Conservation (phyloP, 2,329 filamentous ascomycete genomes). For the Nannizzia gypsea region DNA sequence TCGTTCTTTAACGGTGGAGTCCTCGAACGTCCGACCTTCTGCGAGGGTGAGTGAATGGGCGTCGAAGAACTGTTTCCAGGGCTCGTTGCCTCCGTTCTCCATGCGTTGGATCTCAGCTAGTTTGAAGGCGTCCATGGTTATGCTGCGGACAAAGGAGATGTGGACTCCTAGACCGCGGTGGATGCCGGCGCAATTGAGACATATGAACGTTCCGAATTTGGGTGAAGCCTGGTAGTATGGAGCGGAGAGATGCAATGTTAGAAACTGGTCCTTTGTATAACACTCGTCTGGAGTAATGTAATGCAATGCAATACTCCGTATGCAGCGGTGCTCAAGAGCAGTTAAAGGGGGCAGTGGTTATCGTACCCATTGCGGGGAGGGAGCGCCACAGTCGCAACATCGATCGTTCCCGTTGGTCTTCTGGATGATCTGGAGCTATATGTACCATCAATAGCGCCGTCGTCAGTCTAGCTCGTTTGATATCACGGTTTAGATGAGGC, state of each 20-base stretch:
- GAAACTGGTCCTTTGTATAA: background rate
- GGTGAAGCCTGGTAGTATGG: conserved; percentile 50
- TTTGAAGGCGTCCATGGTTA: conserved; percentile 99
- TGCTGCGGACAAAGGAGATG: conserved; percentile 94
- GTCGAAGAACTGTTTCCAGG: conserved; percentile 81
- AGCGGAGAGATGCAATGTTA: conserved; percentile 5
- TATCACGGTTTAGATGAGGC: background rate
- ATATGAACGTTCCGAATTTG: conserved; percentile 98
- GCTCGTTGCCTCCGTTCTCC: conserved; percentile 79
- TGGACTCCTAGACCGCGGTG: conserved; percentile 93
- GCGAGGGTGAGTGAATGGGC: conserved; percentile 54
- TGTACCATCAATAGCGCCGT: background rate
- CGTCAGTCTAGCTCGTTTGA: background rate
- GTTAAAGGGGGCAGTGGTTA: conserved; percentile 7
- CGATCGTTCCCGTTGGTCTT: conserved; percentile 78
- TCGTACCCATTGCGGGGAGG: conserved; percentile 90
- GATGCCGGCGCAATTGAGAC: conserved; percentile 85
- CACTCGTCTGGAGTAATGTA: too few relatives aligned
- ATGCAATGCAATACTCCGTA: too few relatives aligned
- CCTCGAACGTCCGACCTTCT: conserved; percentile 63
- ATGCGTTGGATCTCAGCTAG: conserved; percentile 83
- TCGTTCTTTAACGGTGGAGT: conserved; percentile 77
- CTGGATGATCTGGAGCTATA: conserved; percentile 76
- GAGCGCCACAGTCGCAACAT: conserved; percentile 92
- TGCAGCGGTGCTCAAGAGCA: background rate